These are phyloP conservation scores for Pelargonium citronellum DNA, from an alignment of 441 rosid species.

Conservation along the genomic window DNA sequence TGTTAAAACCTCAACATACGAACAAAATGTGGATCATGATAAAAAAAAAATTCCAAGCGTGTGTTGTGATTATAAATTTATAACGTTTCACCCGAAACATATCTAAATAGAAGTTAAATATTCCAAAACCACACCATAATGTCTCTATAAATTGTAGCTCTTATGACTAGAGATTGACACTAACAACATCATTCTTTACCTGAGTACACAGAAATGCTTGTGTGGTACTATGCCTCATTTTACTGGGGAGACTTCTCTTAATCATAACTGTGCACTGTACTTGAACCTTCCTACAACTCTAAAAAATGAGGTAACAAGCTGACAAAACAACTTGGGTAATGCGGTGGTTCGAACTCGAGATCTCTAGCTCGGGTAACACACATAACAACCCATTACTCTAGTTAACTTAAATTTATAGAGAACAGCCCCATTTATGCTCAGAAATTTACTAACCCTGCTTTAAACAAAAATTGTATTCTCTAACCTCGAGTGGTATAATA, in stretches of 20 bases:
- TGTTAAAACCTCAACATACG: not conserved
- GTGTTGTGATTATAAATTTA: too few species aligned
- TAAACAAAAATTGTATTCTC: not conserved
- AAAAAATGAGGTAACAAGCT: not conserved
- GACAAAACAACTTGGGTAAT: not conserved
- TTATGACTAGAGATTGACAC: not conserved
- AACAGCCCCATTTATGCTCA: too few species aligned
- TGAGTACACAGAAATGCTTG: not conserved
- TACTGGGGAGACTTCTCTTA: not conserved
- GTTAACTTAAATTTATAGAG: not conserved
- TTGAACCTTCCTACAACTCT: not conserved
- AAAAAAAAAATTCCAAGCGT: too few species aligned
- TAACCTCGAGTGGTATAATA: not conserved
- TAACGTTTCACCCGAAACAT: not conserved
- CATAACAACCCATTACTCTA: not conserved
- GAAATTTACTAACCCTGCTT: not conserved
- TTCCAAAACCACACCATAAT: not conserved
- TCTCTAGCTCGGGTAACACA: not conserved
- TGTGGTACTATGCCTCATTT: too few species aligned
- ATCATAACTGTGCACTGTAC: not conserved
- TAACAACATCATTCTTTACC: not conserved
- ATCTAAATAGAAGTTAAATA: not conserved
- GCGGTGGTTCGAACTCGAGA: not conserved
- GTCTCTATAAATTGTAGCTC: not conserved
- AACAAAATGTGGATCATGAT: not conserved